A percentile compares a stretch with the other conserved stretches of the same genome.
These are phyloP conservation scores for Pterula multifida DNA, from an alignment of 1,284 basidiomycete species.

Conservation along the genomic window DNA sequence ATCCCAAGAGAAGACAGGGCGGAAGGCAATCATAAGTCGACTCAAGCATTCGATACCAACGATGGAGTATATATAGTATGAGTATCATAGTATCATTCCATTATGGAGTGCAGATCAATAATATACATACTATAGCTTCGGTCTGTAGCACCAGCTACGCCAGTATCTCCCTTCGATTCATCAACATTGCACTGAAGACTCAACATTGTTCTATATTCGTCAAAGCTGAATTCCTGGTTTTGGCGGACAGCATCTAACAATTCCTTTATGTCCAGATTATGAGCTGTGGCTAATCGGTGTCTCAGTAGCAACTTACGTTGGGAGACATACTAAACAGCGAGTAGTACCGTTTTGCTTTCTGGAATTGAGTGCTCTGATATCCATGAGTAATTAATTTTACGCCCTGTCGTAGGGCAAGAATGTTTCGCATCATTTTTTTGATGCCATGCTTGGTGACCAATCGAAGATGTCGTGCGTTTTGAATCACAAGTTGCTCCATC, in stretches of 20 bases:
- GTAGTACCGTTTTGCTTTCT: slow-evolving; percentile 73
- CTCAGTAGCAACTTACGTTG: slow-evolving; percentile 36
- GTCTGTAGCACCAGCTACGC: slow-evolving; percentile 41
- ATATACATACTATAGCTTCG: slow-evolving; percentile 69
- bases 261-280: slow-evolving; percentile 29
- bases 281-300: background rate
- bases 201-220: slow-evolving; percentile 85
- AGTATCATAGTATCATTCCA: slow-evolving; percentile 48
- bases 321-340: slow-evolving; percentile 66
- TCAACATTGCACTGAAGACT: slow-evolving; percentile 79
- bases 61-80: background rate
- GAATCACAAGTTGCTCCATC: slow-evolving; percentile 77
- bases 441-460: slow-evolving; percentile 71
- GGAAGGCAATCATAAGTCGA: too few relatives aligned
- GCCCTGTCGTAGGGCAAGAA: slow-evolving; percentile 87
- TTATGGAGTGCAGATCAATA: slow-evolving; percentile 55
- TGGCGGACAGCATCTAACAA: slow-evolving; percentile 62
- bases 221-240: slow-evolving; percentile 65
- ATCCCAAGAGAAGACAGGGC: background rate
- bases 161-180: slow-evolving; percentile 36
- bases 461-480: slow-evolving; percentile 62
- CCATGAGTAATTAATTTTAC: slow-evolving; percentile 69
- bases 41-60: background rate
- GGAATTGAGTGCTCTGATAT: slow-evolving; percentile 56
- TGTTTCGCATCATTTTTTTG: slow-evolving; percentile 84